phyloP scores from a whole-genome alignment of 1,284 basidiomycete genomes.

The Leccinum griseonigrum region DNA sequence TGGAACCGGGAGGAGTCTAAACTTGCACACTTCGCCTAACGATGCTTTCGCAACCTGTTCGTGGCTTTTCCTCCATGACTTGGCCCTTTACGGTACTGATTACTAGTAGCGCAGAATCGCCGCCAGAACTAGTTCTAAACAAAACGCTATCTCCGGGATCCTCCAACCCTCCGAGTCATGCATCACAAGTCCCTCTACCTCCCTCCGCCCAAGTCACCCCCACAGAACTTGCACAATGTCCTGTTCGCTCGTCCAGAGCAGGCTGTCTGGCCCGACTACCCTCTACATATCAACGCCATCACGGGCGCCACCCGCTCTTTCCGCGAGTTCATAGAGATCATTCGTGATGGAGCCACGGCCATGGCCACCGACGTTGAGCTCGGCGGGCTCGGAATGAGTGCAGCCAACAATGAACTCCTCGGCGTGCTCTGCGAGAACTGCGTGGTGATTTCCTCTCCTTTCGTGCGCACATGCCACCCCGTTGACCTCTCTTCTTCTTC shows the following conservation, averaged over 20 bases:
- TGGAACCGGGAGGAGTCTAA: too few species aligned
- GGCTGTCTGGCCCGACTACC: constrained; percentile 50
- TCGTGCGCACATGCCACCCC: not conserved
- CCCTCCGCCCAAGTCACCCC: constrained; percentile 36
- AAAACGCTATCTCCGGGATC: too few species aligned
- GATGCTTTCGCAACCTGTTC: too few species aligned
- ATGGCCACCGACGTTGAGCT: constrained; percentile 43
- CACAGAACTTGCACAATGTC: constrained; percentile 55
- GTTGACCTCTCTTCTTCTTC: not conserved
- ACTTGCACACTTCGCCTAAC: too few species aligned
- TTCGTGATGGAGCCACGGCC: constrained; percentile 57
- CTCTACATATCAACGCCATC: constrained; percentile 53
- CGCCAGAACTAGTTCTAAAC: too few species aligned
- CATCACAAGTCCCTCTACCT: constrained; percentile 40
- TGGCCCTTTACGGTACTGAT: too few species aligned
- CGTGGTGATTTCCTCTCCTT: constrained; percentile 42
- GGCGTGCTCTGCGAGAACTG: constrained; percentile 70
- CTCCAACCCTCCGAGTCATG: constrained; percentile 24
- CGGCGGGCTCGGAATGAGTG: constrained; percentile 55
- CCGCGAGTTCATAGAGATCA: constrained; percentile 47
- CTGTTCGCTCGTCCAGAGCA: constrained; percentile 56
- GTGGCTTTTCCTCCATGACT: too few species aligned
- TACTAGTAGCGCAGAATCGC: too few species aligned
- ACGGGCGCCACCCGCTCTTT: constrained; percentile 48
- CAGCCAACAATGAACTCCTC: constrained; percentile 51